Evolutionary conservation across 164 flowering plant genomes (phyloP).

Genomic region (Liriodendron chinense): DNA sequence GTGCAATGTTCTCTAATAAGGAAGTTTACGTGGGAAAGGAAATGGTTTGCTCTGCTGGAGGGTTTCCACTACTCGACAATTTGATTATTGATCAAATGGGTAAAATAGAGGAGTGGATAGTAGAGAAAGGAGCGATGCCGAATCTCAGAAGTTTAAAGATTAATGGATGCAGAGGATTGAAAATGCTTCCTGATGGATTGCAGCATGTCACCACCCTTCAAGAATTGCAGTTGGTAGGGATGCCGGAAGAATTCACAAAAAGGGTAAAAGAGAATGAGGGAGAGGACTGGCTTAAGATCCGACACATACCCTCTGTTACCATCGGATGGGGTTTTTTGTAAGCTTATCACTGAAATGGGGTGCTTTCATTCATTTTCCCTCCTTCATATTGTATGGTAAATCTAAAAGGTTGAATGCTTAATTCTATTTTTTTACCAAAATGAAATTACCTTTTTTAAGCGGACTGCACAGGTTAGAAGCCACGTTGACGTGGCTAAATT

Average conservation of each 20-base stretch:
- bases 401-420: too few species aligned
- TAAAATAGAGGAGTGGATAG: background rate
- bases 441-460: too few species aligned
- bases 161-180: slow-evolving; percentile 14
- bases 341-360: too few species aligned
- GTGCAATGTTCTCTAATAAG: too few species aligned
- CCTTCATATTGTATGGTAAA: too few species aligned
- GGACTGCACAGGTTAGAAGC: too few species aligned
- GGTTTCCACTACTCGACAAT: background rate
- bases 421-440: too few species aligned
- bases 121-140: background rate
- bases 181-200: slow-evolving; percentile 28
- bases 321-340: too few species aligned
- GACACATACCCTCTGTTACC: too few species aligned
- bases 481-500: too few species aligned
- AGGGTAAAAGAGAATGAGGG: background rate
- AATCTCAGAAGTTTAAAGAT: background rate
- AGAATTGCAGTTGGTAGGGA: background rate
- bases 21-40: slow-evolving; percentile 17
- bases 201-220: slow-evolving; percentile 21
- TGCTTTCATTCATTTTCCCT: too few species aligned
- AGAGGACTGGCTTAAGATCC: background rate
- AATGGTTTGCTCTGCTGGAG: background rate
- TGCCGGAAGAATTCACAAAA: background rate
- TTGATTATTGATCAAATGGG: background rate